Conservation (phyloP, 345 rosid species). For the Eucalyptus pauciflora region DNA sequence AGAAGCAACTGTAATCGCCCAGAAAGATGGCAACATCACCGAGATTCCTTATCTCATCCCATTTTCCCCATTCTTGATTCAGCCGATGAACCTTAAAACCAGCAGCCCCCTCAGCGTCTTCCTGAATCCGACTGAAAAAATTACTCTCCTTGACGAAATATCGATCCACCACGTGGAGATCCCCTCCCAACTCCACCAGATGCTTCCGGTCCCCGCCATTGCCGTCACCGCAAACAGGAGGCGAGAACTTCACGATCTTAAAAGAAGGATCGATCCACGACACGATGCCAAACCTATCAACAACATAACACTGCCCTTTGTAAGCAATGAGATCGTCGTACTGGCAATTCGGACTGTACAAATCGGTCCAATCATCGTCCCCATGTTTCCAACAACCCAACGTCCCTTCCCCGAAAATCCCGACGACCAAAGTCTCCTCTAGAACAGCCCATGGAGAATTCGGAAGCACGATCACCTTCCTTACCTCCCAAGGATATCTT, state of each 20-base stretch:
- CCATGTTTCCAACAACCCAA: constrained; percentile 1
- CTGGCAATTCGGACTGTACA: neutral
- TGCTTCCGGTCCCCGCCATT: neutral
- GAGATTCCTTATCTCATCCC: constrained; percentile 19
- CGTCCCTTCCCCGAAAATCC: neutral
- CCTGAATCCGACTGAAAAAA: neutral
- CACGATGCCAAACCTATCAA: neutral
- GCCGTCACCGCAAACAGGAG: neutral
- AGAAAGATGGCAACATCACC: constrained; percentile 11
- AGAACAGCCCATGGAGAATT: neutral
- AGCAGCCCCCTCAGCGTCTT: neutral
- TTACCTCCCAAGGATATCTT: neutral
- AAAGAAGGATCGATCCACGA: constrained; percentile 1
- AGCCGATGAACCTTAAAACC: constrained; percentile 23
- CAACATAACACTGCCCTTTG: constrained; percentile 2
- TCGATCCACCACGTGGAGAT: neutral
- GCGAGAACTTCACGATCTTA: neutral
- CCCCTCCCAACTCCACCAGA: neutral
- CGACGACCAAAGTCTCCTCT: neutral
- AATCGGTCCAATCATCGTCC: neutral
- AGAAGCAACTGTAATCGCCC: constrained; percentile 9
- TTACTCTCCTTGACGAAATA: neutral
- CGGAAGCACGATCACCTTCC: neutral
- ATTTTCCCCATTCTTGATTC: constrained; percentile 12
- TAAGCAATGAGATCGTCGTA: neutral